Base-by-base conservation (phyloP, 768 basidiomycete species). In the Rhodotorula sphaerocarpa region DNA sequence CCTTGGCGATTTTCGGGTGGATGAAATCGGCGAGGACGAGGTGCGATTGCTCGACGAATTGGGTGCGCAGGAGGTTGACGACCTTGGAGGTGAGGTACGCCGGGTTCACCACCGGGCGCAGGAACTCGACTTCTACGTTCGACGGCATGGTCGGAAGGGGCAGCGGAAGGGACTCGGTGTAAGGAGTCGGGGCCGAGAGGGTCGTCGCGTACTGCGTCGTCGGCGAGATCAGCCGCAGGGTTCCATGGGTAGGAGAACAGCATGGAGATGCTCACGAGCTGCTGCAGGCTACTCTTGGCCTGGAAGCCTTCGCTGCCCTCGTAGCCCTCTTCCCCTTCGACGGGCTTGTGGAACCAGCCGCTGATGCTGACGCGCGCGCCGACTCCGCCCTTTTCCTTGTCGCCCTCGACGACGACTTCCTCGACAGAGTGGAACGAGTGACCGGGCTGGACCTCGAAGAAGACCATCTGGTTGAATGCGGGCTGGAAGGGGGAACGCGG, bases 381-480 rank as follows among this genome's bases (percentile, higher is more conserved):
- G 21, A 61, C 76, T 0, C 85, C 86, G 47, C 87, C 86, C 55
- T 69, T 64, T 65, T 83, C 77, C 27, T 76, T 82, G 50, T 79
- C 80, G 50, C 83, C 83, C 14, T 61, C 41, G 16, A 64, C 61
- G n/a, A 93, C 83, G 36, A 96, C 93, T 74, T 97, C 93, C 72
- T 96, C 88, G 7, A 97, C 93, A 0, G 90, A 88, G 75, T 97
- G 93, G 77, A 96, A 96, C 72, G 91, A 95, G 74, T 81, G 79
- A 0, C 93, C 92, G 0, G 93, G 93, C 75, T 93, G 90, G n/a
- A 95, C 91, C 69, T 77, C 76, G 66, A 79, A 79, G 70, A 80
- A 79, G 21, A 77, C 74, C 59, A 78, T 76, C 59, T 77, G 76
- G 25, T 70, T 73, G 69, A 65, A 67, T 5, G 59, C 59, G 21